Conservation (phyloP, 1,284 basidiomycete genomes). For the Apiotrichum brassicae region DNA sequence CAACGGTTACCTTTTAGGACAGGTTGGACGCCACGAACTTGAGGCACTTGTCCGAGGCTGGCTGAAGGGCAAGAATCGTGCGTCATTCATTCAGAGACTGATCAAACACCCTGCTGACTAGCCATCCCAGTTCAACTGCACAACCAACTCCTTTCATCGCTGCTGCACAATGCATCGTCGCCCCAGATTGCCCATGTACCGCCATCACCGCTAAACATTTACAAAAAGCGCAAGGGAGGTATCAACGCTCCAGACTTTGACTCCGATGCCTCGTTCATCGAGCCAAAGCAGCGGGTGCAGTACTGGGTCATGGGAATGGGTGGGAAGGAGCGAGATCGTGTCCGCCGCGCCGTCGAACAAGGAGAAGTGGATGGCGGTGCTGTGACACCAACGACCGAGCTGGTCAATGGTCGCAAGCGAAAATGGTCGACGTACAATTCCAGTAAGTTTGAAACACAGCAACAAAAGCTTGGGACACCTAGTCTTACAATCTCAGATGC, state of each 20-base stretch:
- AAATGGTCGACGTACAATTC: conserved; percentile 16
- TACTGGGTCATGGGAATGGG: conserved; percentile 39
- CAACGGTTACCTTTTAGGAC: conserved; percentile 43
- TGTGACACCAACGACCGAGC: conserved; percentile 4
- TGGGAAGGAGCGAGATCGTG: conserved; percentile 28
- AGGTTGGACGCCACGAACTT: conserved; percentile 39
- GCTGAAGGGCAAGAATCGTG: conserved; percentile 38
- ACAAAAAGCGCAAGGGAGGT: conserved; percentile 31
- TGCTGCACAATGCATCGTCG: conserved; percentile 41
- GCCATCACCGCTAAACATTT: conserved; percentile 12
- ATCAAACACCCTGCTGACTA: conserved; percentile 1
- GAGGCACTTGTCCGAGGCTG: conserved; percentile 34
- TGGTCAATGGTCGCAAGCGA: conserved; percentile 15
- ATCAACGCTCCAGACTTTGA: conserved; percentile 34
- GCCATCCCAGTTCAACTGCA: conserved; percentile 36
- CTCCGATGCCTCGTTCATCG: conserved; percentile 32
- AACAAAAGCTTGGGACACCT: too few species aligned
- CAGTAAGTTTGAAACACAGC: conserved; percentile 7
- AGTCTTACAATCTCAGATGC: conserved; percentile 1
- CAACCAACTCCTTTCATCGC: conserved; percentile 39
- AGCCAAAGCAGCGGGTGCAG: conserved; percentile 31
- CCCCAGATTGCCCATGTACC: conserved; percentile 25
- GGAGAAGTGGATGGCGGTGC: conserved; percentile 15
- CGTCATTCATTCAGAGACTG: not conserved
- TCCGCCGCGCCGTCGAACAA: conserved; percentile 15